Evolutionary conservation across 2,329 filamentous ascomycete species (phyloP), one percentile per base, ranked within the genome.

Genomic region (Fusarium kyushuense): DNA sequence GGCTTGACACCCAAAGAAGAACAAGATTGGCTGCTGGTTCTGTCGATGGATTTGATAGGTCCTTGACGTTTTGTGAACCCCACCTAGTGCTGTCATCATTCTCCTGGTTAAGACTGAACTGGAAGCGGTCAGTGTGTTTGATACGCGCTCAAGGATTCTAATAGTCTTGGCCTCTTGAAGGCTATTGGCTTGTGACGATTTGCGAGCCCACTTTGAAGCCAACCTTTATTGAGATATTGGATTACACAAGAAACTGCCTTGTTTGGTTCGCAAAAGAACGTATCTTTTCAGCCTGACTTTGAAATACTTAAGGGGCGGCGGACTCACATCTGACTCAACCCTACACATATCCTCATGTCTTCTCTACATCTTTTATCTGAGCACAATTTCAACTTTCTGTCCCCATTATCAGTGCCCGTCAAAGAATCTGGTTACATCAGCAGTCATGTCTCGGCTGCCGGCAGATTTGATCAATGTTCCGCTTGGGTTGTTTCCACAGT

Each of bases 1-100:
- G 17, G 17, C 17, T 12, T 12, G 3, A 1, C 5, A n/a, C n/a
- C n/a, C n/a, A 1, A 12, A 10, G 3, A n/a, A 11, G n/a, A 3
- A 19, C 5, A 11, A 13, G 10, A 36, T 36, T 36, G 17, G 33
- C 2, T 11, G 10, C n/a, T 19, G 17, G 17, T n/a, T 36, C 11
- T 6, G 9, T 36, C 10, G 35, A 36, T 36, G 35, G 19, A 36
- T 4, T 3, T 36, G 17, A 36, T 36, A 36, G 35, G 35, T 1
- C 35, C 19, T 5, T 12, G n/a, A 19, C 35, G 35, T 11, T 36
- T 19, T 36, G 33, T 7, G n/a, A 5, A 35, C 33, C 33, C 17
- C 17, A 3, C 33, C 1, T 6, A 36, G 4, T 10, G 2, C 10
- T 10, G 17, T 36, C 35, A 36, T 36, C 35, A 36, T 13, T 1